These are phyloP conservation scores for Avicennia marina DNA, from an alignment of 257 asterid species.

Conservation along the genomic window DNA sequence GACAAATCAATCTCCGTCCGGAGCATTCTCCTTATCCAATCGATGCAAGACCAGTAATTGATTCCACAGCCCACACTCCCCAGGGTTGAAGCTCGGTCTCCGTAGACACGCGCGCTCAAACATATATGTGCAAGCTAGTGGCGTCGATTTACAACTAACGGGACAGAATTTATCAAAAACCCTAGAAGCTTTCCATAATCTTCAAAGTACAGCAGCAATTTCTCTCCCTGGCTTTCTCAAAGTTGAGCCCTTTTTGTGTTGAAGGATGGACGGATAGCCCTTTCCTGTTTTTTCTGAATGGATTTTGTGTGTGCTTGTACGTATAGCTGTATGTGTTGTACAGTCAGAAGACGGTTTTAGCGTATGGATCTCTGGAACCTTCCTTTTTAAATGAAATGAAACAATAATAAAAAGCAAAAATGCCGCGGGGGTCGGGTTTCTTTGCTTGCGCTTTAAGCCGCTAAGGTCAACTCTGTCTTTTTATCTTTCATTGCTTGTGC, in stretches of 20 bases:
- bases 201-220: conserved; percentile 14
- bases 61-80: conserved; percentile 47
- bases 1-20: conserved; percentile 65
- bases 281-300: not conserved
- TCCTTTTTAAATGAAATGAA: too few species aligned
- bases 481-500: too few species aligned
- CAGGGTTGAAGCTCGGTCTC: conserved; percentile 48
- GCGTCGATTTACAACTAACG: conserved; percentile 22
- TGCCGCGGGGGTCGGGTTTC: too few species aligned
- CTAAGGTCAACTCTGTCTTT: too few species aligned
- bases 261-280: too few species aligned
- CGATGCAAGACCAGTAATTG: conserved; percentile 41
- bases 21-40: conserved; percentile 46
- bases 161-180: conserved; percentile 25
- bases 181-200: conserved; percentile 29
- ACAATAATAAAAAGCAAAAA: too few species aligned
- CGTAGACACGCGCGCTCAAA: conserved; percentile 9
- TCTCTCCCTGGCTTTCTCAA: conserved; percentile 4
- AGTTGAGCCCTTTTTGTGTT: not conserved
- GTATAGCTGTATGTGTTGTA: conserved; percentile 18
- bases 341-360: conserved; percentile 21
- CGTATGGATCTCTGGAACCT: conserved; percentile 18
- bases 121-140: conserved; percentile 8
- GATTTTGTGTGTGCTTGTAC: not conserved
- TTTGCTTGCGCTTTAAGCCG: too few species aligned